Evolutionary conservation across 148 eudicot genomes (phyloP), one percentile per base, ranked within the genome.

Genomic region (Dianthus caryophyllus): DNA sequence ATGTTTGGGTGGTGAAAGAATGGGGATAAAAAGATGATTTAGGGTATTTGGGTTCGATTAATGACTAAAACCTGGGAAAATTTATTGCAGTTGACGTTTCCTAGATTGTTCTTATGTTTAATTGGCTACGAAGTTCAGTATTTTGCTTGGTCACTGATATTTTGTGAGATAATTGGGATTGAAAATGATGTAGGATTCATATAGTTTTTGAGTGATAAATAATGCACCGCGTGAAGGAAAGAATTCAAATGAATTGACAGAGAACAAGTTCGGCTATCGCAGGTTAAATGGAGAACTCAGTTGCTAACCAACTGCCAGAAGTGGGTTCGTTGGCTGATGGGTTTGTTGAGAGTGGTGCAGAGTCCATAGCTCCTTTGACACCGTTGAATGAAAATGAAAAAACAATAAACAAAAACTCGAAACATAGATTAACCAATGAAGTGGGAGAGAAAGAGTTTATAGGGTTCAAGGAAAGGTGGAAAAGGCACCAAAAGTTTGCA

Each of bases 241-340:
- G 2, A 60, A 14, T 15, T 41, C 22, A 6, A 20, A 27, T 56
- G 44, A 69, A 39, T 4, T 38, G 68, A 52, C 20, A 20, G 25
- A 56, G 33, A 12, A 52, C 22, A 27, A 9, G 7, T 75, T 54
- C 9, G n/a, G 25, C 11, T 50, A 17, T 11, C 43, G 74, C 44
- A 78, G 84, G 57, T 44, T 63, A 72, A 71, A 91, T 88, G 91
- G 89, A 83, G 65, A 77, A 78, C 43, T 64, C 80, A 44, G 84
- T 66, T 10, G 86, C 66, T 43, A 82, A 80, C 73, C 82, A 71
- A 76, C 97, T 88, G 53, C 96, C 97, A 0, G 96, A 88, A 66
- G 92, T 81, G 16, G 88, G 80, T 75, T 80, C 96, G 29, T 79
- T 91, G 83, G 96, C 97, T 26, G 97, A 91, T 71, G 96, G 96